Base-by-base conservation (phyloP, 2,329 filamentous ascomycete species). In the Aspergillus sojae region DNA sequence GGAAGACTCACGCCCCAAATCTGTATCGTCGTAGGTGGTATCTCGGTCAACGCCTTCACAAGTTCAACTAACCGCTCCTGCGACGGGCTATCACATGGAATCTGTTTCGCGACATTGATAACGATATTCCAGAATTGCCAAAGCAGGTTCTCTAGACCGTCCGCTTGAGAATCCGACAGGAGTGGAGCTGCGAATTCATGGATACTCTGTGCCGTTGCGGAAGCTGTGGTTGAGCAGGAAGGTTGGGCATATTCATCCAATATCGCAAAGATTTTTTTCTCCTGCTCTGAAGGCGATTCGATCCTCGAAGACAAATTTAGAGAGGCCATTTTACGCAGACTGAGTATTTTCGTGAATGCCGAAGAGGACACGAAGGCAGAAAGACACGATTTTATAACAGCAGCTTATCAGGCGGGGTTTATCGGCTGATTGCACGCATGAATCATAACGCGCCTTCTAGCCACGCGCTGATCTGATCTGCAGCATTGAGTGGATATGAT, bases 11-110 rank as follows among this genome's bases (percentile, higher is more conserved):
- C 60, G 14, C 32, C 55, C 65, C 65, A 66, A 26, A 66, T 57
- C 14, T 52, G 21, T 16, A 65, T 45, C n/a, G 46, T 64, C 5
- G 56, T 62, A 11, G 62, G n/a, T 12, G 60, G 46, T 28, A 65
- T 34, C 21, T 60, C 50, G 23, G 41, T 55, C 34, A 67, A 32
- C 21, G 63, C 63, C 23, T 56, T 32, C 23, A 67, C 50, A 21
- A 65, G 45, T 5, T 59, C 57, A 4, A 62, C 59, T 39, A 65
- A 46, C 16, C 57, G 59, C 19, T 65, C 58, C 45, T 65, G 62
- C 12, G 60, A 58, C 5, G 52, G 45, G 32, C 63, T 52, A 23
- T 67, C 53, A 41, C 32, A 30, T 2, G 61, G 59, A 41, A 67
- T 61, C 26, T 63, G 63, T 34, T 62, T 60, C n/a, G 61, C 52